Evolutionary conservation across 176 grass and related monocot genomes (phyloP), one percentile per base, ranked within the genome.

Genomic region (Dendrocalamus sinicus): DNA sequence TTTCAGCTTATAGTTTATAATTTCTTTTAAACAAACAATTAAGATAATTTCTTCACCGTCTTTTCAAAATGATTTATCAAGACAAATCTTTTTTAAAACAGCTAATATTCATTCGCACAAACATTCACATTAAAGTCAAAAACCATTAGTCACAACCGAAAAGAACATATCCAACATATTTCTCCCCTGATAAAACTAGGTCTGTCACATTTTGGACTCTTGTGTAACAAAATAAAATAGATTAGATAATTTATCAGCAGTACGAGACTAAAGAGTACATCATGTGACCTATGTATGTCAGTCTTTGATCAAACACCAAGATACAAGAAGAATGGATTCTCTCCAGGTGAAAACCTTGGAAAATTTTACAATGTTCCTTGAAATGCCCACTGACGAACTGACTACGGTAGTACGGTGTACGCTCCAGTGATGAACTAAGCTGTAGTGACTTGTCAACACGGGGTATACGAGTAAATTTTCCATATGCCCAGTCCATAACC

Each of bases 401-500:
- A 16, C 16, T 67, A 83, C 24, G 66, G 73, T 72, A 16, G 12
- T 67, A 83, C 24, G 66, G 73, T 72, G 32, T 85, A 86, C 9
- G 64, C 52, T 86, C 47, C 51, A 45, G 62, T 48, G 76, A 81
- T 39, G 64, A 77, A 79, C 81, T 86, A 86, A 81, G 47, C 57
- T 72, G 58, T 62, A 47, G 28, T 81, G 50, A 76, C 24, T 68
- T 23, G 76, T 78, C 39, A 81, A 46, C 62, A 69, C 1, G 40
- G 22, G 40, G 23, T 79, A 83, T 88, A 95, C 0, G 78, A 92
- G 82, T 86, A 82, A 73, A 96, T 86, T 84, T 94, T 96, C 93
- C 96, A 99, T 88, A 96, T 90, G 45, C 93, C 88, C 26, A 99
- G 76, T 7, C 93, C 93, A 85, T 96, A 99, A 20, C 96, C 93